Conservation (phyloP, 257 asterid genomes). For the Rehmannia glutinosa region DNA sequence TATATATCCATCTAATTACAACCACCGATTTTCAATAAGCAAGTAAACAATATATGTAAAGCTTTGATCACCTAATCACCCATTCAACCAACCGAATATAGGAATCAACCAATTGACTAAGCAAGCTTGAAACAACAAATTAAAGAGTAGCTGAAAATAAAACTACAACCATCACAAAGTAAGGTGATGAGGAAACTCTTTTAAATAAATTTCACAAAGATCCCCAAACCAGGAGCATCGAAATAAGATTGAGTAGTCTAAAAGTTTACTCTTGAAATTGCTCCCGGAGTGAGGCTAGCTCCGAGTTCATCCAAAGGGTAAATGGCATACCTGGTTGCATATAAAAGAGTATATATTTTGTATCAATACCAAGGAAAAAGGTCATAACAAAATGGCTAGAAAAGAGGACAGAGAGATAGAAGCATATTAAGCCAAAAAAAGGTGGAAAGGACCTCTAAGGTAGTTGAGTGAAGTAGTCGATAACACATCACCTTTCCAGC, state of each 20-base stretch:
- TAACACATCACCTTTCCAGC: constrained; percentile 75
- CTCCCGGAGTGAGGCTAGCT: constrained; percentile 96
- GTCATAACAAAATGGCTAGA: not conserved
- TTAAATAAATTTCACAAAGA: not conserved
- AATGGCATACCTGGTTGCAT: constrained; percentile 74
- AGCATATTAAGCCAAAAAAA: constrained; percentile 10
- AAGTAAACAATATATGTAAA: not conserved
- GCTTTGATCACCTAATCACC: not conserved
- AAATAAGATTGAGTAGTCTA: constrained; percentile 11
- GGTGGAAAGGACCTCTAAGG: constrained; percentile 68
- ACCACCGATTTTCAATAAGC: not conserved
- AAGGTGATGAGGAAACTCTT: constrained; percentile 11
- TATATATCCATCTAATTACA: constrained; percentile 3
- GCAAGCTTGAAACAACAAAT: constrained; percentile 1
- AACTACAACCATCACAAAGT: constrained; percentile 11
- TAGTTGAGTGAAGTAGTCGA: constrained; percentile 79
- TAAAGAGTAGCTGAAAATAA: not conserved
- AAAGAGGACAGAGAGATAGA: constrained; percentile 4
- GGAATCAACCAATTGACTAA: not conserved
- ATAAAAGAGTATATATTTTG: constrained; percentile 14
- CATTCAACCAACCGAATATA: constrained; percentile 6
- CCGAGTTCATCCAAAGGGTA: constrained; percentile 97
- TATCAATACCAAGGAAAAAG: constrained; percentile 8
- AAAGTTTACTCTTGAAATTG: constrained; percentile 73
- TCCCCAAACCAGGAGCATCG: constrained; percentile 7